Evolutionary conservation across 1,139 yeast genomes (phyloP).

Genomic region (Protomyces pachydermus): DNA sequence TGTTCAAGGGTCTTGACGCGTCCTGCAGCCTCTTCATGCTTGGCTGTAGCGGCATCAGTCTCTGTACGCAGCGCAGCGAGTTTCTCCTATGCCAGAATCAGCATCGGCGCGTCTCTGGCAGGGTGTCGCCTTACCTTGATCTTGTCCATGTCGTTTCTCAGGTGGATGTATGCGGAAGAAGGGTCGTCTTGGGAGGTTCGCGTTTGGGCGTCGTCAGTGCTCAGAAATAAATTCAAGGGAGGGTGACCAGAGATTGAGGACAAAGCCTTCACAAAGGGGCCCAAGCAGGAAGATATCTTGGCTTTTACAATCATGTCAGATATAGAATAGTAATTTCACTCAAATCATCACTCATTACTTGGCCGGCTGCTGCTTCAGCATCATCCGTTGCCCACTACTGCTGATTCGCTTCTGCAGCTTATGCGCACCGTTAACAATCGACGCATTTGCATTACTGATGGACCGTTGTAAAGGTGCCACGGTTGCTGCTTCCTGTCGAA

Average conservation of each 20-base stretch:
- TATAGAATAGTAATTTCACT: too few relatives aligned
- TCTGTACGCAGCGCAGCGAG: slow-evolving; percentile 85
- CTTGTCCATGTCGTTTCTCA: slow-evolving; percentile 5
- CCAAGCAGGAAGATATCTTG: too few relatives aligned
- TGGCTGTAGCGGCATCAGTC: slow-evolving; percentile 96
- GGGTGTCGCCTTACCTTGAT: slow-evolving; percentile 8
- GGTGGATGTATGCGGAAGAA: background rate
- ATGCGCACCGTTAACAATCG: slow-evolving; percentile 16
- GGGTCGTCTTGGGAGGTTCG: background rate
- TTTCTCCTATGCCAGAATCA: slow-evolving; percentile 48
- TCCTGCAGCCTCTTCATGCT: slow-evolving; percentile 78
- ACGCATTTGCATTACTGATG: slow-evolving; percentile 10
- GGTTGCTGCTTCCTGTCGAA: slow-evolving; percentile 1
- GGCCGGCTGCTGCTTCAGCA: background rate
- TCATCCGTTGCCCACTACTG: background rate
- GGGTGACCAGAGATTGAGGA: too few relatives aligned
- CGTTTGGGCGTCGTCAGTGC: too few relatives aligned
- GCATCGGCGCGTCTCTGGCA: background rate
- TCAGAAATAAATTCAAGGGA: too few relatives aligned
- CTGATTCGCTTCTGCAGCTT: slow-evolving; percentile 19
- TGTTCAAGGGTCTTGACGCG: slow-evolving; percentile 87
- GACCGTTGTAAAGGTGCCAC: slow-evolving; percentile 4
- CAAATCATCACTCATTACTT: too few relatives aligned
- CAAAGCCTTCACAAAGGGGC: too few relatives aligned
- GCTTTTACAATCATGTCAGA: too few relatives aligned